These are phyloP conservation scores for Calvatia gigantea DNA, from an alignment of 768 basidiomycete species.

Conservation along the genomic window DNA sequence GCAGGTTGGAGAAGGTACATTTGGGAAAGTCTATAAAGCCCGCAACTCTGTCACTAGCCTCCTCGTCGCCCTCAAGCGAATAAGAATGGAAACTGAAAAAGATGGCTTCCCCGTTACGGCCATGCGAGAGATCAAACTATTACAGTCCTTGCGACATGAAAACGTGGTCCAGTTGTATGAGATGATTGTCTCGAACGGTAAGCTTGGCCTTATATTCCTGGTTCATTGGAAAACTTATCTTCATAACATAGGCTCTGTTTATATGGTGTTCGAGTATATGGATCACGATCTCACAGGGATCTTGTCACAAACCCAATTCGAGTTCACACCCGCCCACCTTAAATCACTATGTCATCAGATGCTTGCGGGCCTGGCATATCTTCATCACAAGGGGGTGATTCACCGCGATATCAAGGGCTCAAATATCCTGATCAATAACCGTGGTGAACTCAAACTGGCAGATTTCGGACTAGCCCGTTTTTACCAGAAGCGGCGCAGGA, in stretches of 20 bases:
- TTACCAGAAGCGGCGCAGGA: slow-evolving; percentile 85
- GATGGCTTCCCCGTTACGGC: slow-evolving; percentile 99
- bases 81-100: slow-evolving; percentile 95
- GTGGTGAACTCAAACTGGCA: slow-evolving; percentile 90
- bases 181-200: slow-evolving; percentile 99
- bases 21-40: slow-evolving; percentile 97
- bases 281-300: slow-evolving; percentile 97
- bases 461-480: slow-evolving; percentile 98
- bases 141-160: slow-evolving; percentile 85
- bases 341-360: slow-evolving; percentile 97
- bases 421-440: slow-evolving; percentile 91
- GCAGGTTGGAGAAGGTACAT: slow-evolving; percentile 98
- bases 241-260: slow-evolving; percentile 71
- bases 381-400: slow-evolving; percentile 94
- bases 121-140: slow-evolving; percentile 96
- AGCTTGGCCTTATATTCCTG: slow-evolving; percentile 17
- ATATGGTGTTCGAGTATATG: slow-evolving; percentile 99
- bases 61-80: slow-evolving; percentile 90
- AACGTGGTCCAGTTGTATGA: slow-evolving; percentile 91
- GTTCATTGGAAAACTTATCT: background rate
- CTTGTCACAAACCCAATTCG: slow-evolving; percentile 85
- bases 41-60: slow-evolving; percentile 72
- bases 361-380: slow-evolving; percentile 90
- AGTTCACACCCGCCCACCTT: slow-evolving; percentile 81
- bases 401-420: slow-evolving; percentile 99